phyloP scores from a whole-genome alignment of 2,329 filamentous ascomycete species.

The Ascochyta pisi region DNA sequence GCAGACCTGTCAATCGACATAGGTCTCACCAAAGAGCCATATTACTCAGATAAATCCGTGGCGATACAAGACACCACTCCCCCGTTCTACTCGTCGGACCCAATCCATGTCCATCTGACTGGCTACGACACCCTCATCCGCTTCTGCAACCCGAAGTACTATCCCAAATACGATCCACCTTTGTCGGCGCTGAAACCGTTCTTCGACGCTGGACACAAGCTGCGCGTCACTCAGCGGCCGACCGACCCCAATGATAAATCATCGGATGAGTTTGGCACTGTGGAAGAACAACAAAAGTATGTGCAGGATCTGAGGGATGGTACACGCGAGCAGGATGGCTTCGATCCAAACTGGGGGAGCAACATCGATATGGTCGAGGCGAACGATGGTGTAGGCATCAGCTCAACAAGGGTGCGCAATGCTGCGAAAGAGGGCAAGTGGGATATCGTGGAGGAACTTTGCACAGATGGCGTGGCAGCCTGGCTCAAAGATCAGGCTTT shows the following conservation, averaged over 20 bases:
- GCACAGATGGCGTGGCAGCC: constrained; percentile 62
- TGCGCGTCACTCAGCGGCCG: constrained; percentile 70
- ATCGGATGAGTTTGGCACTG: constrained; percentile 65
- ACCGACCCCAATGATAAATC: constrained; percentile 43
- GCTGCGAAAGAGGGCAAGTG: constrained; percentile 59
- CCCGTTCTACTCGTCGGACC: constrained; percentile 45
- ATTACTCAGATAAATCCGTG: constrained; percentile 74
- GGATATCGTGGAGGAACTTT: constrained; percentile 59
- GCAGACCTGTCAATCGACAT: constrained; percentile 62
- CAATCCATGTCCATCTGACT: constrained; percentile 69
- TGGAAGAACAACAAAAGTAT: constrained; percentile 62
- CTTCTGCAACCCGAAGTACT: constrained; percentile 77
- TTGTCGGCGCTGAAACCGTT: constrained; percentile 67
- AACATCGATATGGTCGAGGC: constrained; percentile 67
- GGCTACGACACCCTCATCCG: constrained; percentile 80
- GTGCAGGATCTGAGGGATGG: constrained; percentile 58
- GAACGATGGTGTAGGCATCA: constrained; percentile 56
- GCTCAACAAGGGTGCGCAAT: constrained; percentile 68
- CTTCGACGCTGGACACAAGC: constrained; percentile 63
- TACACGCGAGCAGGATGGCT: constrained; percentile 61
- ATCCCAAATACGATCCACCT: constrained; percentile 56
- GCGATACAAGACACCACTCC: constrained; percentile 59
- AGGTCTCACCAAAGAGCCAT: constrained; percentile 73
- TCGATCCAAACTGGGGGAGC: constrained; percentile 63
- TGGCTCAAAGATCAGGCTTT: constrained; percentile 66